phyloP scores from a whole-genome alignment of 768 basidiomycete species.

The Porphyrellus cyaneotinctus region DNA sequence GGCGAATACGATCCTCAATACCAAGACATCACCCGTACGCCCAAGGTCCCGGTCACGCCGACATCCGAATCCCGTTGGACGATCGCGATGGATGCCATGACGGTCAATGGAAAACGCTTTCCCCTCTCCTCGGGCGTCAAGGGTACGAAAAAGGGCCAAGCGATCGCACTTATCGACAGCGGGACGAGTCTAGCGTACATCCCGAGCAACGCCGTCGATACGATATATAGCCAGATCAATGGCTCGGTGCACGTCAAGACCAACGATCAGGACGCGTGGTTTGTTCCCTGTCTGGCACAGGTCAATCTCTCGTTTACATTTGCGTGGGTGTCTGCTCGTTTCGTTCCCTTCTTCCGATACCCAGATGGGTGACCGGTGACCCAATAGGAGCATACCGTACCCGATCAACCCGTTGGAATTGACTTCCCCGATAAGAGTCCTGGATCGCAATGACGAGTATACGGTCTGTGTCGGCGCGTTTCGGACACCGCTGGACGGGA shows the following conservation, averaged over 20 bases:
- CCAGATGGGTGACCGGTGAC: neutral
- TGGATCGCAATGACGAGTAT: slow-evolving; percentile 29
- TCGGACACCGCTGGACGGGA: slow-evolving; percentile 25
- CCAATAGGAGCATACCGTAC: slow-evolving; percentile 26
- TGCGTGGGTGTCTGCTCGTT: neutral
- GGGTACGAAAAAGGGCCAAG: slow-evolving; percentile 29
- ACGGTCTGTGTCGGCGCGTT: slow-evolving; percentile 39
- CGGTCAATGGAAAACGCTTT: slow-evolving; percentile 30
- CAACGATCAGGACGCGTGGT: slow-evolving; percentile 32
- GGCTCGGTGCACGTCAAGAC: slow-evolving; percentile 35
- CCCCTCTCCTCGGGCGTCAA: slow-evolving; percentile 29
- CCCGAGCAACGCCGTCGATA: slow-evolving; percentile 32
- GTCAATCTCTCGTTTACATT: slow-evolving; percentile 28
- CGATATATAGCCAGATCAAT: slow-evolving; percentile 37
- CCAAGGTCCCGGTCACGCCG: slow-evolving; percentile 35
- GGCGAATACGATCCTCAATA: slow-evolving; percentile 40
- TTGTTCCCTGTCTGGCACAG: slow-evolving; percentile 32
- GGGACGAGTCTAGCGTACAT: slow-evolving; percentile 40
- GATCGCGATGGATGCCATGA: slow-evolving; percentile 37
- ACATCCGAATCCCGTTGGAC: slow-evolving; percentile 39
- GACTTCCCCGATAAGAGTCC: slow-evolving; percentile 28
- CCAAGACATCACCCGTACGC: slow-evolving; percentile 25
- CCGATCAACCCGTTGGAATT: slow-evolving; percentile 46
- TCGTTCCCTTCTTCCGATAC: neutral
- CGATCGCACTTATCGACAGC: slow-evolving; percentile 41